These are phyloP conservation scores for Hanseniaspora lindneri DNA, from an alignment of 805 yeast species.

Conservation along the genomic window DNA sequence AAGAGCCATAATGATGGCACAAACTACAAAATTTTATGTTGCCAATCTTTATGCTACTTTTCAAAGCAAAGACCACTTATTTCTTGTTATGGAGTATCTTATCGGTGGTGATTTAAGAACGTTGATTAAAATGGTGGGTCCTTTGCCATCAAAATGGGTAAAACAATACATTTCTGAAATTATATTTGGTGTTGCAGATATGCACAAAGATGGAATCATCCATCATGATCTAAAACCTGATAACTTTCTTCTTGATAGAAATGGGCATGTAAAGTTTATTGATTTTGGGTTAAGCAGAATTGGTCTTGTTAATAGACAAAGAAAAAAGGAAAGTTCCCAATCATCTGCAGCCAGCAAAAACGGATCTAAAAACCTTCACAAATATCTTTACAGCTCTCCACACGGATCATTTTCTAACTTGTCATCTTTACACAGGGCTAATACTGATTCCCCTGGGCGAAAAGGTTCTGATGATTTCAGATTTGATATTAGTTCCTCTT, in stretches of 20 bases:
- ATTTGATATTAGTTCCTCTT: not conserved
- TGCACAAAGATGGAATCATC: slow-evolving; percentile 78
- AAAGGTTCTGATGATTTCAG: slow-evolving; percentile 1
- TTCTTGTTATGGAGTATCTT: slow-evolving; percentile 89
- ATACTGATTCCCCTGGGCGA: not conserved
- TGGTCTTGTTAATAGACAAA: slow-evolving; percentile 78
- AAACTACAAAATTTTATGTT: slow-evolving; percentile 83
- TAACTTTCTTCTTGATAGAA: slow-evolving; percentile 69
- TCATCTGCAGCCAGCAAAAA: slow-evolving; percentile 5
- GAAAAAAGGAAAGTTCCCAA: slow-evolving; percentile 20
- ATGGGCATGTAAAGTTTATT: slow-evolving; percentile 83
- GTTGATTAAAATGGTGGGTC: slow-evolving; percentile 67
- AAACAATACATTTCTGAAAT: slow-evolving; percentile 79
- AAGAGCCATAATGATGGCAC: slow-evolving; percentile 96
- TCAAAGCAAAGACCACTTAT: slow-evolving; percentile 76
- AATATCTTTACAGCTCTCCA: not conserved
- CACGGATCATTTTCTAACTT: slow-evolving; percentile 10
- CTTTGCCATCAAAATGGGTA: slow-evolving; percentile 77
- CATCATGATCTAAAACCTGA: slow-evolving; percentile 96
- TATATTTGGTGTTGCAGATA: slow-evolving; percentile 76
- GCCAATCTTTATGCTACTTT: slow-evolving; percentile 81
- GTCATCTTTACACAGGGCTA: not conserved
- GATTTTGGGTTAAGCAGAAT: slow-evolving; percentile 90
- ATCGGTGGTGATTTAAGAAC: slow-evolving; percentile 95
- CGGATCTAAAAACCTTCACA: not conserved